Conservation (phyloP, 257 asterid genomes). For the Penstemon barbatus region DNA sequence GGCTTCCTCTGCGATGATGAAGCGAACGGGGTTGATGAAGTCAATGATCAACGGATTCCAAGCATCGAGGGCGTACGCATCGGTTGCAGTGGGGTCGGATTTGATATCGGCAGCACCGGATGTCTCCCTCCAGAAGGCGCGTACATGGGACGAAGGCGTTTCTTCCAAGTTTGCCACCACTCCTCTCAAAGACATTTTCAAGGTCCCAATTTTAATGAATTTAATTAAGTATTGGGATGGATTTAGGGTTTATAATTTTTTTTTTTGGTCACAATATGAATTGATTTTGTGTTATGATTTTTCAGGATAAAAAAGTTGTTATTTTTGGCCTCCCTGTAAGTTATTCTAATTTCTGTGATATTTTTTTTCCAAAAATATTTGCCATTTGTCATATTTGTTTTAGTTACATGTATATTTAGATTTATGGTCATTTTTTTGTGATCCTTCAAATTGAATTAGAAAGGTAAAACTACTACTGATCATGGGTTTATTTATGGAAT, state of each 20-base stretch:
- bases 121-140: slow-evolving; percentile 84
- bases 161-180: slow-evolving; percentile 86
- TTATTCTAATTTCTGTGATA: background rate
- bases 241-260: slow-evolving; percentile 26
- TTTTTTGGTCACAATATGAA: slow-evolving; percentile 11
- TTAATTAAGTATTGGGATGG: background rate
- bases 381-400: slow-evolving; percentile 1
- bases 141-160: slow-evolving; percentile 95
- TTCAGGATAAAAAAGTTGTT: slow-evolving; percentile 89
- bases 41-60: slow-evolving; percentile 39
- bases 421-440: no score
- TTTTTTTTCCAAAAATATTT: background rate
- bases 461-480: no score
- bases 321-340: slow-evolving; percentile 98
- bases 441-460: no score
- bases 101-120: slow-evolving; percentile 67
- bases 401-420: no score
- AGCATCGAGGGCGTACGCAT: slow-evolving; percentile 66
- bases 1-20: no score
- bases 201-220: slow-evolving; percentile 39
- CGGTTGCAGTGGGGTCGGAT: slow-evolving; percentile 79
- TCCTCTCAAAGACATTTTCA: slow-evolving; percentile 68
- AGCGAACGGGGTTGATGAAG: slow-evolving; percentile 43
- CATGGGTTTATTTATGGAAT: no score
- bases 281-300: slow-evolving; percentile 21